Evolutionary conservation across 1,284 basidiomycete genomes (phyloP).

Genomic region (Athelia sp.): DNA sequence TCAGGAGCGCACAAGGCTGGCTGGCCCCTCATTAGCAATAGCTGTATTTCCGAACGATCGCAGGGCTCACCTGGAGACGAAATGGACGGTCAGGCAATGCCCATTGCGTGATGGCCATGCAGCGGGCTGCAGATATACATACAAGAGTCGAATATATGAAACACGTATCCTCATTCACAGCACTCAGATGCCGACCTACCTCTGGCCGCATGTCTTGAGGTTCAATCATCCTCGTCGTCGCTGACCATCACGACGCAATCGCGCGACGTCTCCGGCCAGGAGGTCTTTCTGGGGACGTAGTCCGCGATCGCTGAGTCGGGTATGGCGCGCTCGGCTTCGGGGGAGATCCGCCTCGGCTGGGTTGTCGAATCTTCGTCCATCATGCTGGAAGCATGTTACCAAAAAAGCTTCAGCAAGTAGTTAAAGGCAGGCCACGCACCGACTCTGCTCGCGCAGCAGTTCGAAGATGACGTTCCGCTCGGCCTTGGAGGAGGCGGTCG

Average conservation of each 20-base stretch:
- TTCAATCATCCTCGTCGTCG: background rate
- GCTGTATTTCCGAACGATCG: too few species aligned
- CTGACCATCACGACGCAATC: background rate
- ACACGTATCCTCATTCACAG: too few species aligned
- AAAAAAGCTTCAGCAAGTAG: background rate
- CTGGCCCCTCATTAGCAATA: too few species aligned
- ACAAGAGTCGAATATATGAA: too few species aligned
- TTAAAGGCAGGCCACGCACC: background rate
- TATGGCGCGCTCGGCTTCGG: background rate
- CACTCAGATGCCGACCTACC: too few species aligned
- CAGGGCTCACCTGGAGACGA: too few species aligned
- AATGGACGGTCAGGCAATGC: too few species aligned
- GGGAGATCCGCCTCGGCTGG: background rate
- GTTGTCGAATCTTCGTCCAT: background rate
- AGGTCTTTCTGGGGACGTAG: background rate
- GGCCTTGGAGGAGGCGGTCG: conserved; percentile 47
- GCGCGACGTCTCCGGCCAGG: background rate
- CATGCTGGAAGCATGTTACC: background rate
- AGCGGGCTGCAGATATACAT: too few species aligned
- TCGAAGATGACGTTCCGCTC: conserved; percentile 57
- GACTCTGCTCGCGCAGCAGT: conserved; percentile 35
- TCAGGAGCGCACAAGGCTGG: too few species aligned
- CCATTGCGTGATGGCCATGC: too few species aligned
- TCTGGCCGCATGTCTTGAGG: too few species aligned
- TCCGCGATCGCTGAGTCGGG: background rate